Conservation (phyloP, 129 eudicot species). For the Chrysanthemum seticuspe region DNA sequence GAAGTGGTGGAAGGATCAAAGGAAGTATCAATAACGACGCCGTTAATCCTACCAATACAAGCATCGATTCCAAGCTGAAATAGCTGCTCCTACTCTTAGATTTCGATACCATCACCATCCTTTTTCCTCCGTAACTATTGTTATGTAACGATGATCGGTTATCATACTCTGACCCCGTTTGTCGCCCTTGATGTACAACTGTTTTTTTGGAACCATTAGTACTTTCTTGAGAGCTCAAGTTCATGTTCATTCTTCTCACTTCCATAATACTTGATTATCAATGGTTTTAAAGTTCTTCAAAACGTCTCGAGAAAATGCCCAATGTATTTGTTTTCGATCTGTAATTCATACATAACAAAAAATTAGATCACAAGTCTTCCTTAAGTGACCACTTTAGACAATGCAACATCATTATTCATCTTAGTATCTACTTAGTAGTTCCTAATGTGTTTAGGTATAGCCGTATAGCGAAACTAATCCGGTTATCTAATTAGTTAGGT, state of each 20-base stretch:
- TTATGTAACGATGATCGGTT: constrained; percentile 14
- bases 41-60: constrained; percentile 46
- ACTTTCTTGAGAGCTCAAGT: constrained; percentile 19
- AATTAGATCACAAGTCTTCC: constrained; percentile 4
- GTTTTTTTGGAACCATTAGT: constrained; percentile 10
- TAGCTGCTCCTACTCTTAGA: constrained; percentile 33
- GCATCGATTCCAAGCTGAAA: constrained; percentile 60
- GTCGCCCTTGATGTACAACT: constrained; percentile 13
- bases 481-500: too few relatives aligned
- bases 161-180: constrained; percentile 4
- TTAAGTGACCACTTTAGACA: not conserved
- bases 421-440: not conserved
- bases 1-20: constrained; percentile 62
- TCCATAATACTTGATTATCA: constrained; percentile 24
- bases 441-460: too few relatives aligned
- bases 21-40: constrained; percentile 69
- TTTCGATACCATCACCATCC: constrained; percentile 22
- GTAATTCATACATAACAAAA: constrained; percentile 3
- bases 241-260: constrained; percentile 40
- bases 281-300: not conserved
- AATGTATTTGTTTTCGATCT: constrained; percentile 15
- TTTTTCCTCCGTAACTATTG: not conserved
- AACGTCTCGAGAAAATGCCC: not conserved
- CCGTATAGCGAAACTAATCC: too few relatives aligned
- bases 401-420: not conserved